These are phyloP conservation scores for Oldenlandia corymbosa DNA, from an alignment of 257 asterid genomes.

Conservation along the genomic window DNA sequence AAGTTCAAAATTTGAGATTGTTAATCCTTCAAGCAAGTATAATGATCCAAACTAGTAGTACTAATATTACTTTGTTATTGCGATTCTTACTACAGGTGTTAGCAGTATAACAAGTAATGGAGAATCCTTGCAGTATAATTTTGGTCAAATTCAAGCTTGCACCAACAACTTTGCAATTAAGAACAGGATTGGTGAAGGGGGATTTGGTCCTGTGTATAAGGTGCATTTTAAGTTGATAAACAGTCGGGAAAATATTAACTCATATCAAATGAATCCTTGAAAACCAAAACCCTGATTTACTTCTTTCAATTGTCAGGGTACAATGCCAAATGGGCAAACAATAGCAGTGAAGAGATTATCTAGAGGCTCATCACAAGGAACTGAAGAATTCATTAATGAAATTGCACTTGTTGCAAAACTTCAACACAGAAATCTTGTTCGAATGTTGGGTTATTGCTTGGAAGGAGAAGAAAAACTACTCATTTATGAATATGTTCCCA, in stretches of 20 bases:
- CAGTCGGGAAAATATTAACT: no score
- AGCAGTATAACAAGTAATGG: neutral
- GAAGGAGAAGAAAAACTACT: constrained; percentile 26
- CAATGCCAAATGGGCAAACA: constrained; percentile 17
- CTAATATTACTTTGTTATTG: no score
- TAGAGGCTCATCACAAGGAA: constrained; percentile 19
- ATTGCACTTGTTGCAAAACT: constrained; percentile 19
- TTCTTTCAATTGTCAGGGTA: constrained; percentile 14
- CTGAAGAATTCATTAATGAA: constrained; percentile 21
- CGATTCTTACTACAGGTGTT: neutral
- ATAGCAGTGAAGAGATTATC: constrained; percentile 32
- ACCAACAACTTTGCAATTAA: constrained; percentile 14
- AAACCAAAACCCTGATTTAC: no score
- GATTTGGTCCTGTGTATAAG: constrained; percentile 30
- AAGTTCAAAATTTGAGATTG: no score
- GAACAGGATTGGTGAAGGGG: constrained; percentile 20
- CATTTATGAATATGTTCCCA: constrained; percentile 25
- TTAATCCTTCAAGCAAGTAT: no score
- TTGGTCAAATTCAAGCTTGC: constrained; percentile 5
- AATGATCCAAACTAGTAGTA: no score
- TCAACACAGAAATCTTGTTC: constrained; percentile 29
- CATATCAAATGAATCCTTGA: neutral
- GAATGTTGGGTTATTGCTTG: constrained; percentile 24
- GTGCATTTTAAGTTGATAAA: constrained; percentile 7
- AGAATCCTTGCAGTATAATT: constrained; percentile 10